Percentiles rank a stretch among this genome's conserved stretches.
phyloP scores from a whole-genome alignment of 768 basidiomycete genomes.

The Leucocoprinus leucothites region DNA sequence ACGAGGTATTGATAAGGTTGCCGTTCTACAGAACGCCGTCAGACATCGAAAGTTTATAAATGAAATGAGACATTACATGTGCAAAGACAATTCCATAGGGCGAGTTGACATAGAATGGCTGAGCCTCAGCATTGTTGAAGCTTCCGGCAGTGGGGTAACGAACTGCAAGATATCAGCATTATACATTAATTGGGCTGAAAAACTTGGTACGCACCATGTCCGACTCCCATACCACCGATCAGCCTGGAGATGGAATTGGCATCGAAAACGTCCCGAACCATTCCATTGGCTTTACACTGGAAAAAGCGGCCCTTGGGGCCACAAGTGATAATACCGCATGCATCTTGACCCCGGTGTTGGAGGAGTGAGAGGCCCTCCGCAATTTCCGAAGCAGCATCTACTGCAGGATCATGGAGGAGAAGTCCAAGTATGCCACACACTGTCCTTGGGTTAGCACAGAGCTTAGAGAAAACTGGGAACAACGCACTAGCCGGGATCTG shows the following conservation, averaged over 20 bases:
- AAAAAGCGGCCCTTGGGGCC: constrained; percentile 93
- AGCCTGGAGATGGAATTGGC: constrained; percentile 69
- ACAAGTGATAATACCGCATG: constrained; percentile 95
- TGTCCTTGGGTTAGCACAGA: constrained; percentile 15
- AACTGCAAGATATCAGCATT: constrained; percentile 44
- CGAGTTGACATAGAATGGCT: constrained; percentile 99
- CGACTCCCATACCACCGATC: constrained; percentile 94
- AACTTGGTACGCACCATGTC: constrained; percentile 75
- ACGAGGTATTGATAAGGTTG: constrained; percentile 90
- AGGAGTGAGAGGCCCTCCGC: constrained; percentile 93
- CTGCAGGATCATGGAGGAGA: constrained; percentile 71
- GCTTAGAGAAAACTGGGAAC: background rate
- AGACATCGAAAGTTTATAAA: background rate
- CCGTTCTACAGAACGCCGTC: constrained; percentile 67
- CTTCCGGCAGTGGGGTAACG: constrained; percentile 98
- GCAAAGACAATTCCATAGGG: constrained; percentile 98
- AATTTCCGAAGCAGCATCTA: constrained; percentile 83
- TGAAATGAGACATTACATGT: constrained; percentile 59
- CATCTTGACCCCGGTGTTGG: constrained; percentile 98
- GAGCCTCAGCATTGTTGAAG: constrained; percentile 94
- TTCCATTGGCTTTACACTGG: constrained; percentile 98
- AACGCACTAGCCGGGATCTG: background rate
- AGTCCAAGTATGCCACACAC: constrained; percentile 95
- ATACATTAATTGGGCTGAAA: background rate
- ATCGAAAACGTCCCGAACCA: constrained; percentile 98